Percentiles rank a stretch among this genome's conserved stretches.
Conservation (phyloP, 177 flowering plant genomes). For the Vitis hybrid region DNA sequence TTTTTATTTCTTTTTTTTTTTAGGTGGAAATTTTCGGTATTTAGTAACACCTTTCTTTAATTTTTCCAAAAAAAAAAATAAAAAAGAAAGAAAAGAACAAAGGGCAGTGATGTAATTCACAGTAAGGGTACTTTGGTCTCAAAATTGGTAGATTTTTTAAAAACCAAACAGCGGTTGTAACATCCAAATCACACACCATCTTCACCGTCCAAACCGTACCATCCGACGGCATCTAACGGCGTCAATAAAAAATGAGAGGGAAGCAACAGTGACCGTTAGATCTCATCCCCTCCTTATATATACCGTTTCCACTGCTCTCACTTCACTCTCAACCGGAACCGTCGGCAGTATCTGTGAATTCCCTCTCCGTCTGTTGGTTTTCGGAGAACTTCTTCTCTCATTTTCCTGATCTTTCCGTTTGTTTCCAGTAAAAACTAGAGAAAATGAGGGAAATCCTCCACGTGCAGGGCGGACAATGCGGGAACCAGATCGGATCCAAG, state of each 20-base stretch:
- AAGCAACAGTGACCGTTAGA: constrained; percentile 22
- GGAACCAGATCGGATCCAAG: constrained; percentile 44
- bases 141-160: neutral
- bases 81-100: too few relatives aligned
- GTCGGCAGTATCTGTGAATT: neutral
- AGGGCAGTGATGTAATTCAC: too few relatives aligned
- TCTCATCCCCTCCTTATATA: constrained; percentile 16
- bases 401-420: neutral
- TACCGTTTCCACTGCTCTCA: neutral
- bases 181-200: neutral
- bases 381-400: neutral
- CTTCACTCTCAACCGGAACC: neutral
- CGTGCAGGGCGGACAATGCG: constrained; percentile 45
- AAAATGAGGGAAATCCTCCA: constrained; percentile 51
- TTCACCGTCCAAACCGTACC: constrained; percentile 9
- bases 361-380: neutral
- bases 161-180: neutral
- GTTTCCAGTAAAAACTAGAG: neutral
- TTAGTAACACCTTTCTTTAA: too few relatives aligned
- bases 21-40: too few relatives aligned
- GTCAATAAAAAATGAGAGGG: constrained; percentile 20
- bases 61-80: too few relatives aligned
- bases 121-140: too few relatives aligned
- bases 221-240: constrained; percentile 24
- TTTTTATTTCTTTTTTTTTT: too few relatives aligned